Evolutionary conservation across 805 yeast species (phyloP), one percentile per base, ranked within the genome.

Genomic region (Metschnikowia kofuensis): DNA sequence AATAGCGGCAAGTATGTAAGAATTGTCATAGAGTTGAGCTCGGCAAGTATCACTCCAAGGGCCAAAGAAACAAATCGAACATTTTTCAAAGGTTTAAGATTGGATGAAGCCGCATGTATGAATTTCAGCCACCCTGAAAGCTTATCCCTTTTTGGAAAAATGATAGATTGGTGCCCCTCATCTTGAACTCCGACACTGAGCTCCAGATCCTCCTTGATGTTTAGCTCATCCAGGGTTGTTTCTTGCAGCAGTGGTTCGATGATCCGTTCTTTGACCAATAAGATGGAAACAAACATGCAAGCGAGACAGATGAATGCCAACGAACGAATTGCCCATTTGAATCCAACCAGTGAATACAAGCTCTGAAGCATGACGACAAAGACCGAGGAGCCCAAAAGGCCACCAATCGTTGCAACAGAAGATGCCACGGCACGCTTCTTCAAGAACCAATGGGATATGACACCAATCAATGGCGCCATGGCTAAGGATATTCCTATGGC

Each of bases 331-430:
- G 80, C 75, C 84, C 85, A 80, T 10, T 67, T 69, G 55, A 77
- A 79, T 1, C 85, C 85, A 16, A 78, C 68, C n/a, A 62, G 57
- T 1, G 59, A 60, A 54, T 79, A 83, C 29, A 83, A 60, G 34
- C 69, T 67, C 53, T 80, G 72, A 51, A 83, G 69, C 64, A 80
- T 72, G 44, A 80, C 63, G 3, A 86, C 84, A 65, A 83, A 76
- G 11, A 9, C 75, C 55, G 47, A 79, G 68, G 82, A 80, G 5
- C 84, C 84, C 9, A 78, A 55, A 5, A 80, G 72, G 0, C 82
- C 78, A 12, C 83, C 83, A 7, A 74, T 58, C 1, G 79, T 74
- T 0, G 76, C 77, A 6, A 77, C 50, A 2, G 79, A 77, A 16
- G 70, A 63, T 5, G 79, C 82, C 32, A 72, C 56, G 6, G 74